These are phyloP conservation scores for Podila minutissima DNA, from an alignment of 192 early-diverging fungal genomes.

Conservation along the genomic window DNA sequence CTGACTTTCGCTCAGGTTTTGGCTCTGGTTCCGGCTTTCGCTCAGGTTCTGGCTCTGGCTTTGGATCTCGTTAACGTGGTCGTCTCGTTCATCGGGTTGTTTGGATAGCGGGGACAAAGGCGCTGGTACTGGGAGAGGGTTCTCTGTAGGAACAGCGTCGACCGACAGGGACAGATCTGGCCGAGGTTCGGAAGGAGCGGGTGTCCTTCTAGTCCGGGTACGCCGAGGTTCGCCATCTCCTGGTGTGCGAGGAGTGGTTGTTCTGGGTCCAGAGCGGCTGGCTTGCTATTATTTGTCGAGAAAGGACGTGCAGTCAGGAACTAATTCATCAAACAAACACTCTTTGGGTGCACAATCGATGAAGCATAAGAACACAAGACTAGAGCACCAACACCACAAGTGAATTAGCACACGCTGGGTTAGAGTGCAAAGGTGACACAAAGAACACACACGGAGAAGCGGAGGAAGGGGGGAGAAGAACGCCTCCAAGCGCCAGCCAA, in stretches of 20 bases:
- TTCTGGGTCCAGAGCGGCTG: conserved; percentile 20
- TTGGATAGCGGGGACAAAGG: conserved; percentile 11
- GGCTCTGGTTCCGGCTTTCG: not conserved
- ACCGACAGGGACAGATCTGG: conserved; percentile 5
- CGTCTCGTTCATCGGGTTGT: not conserved
- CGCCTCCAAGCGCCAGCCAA: no score
- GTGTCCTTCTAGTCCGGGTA: conserved; percentile 11
- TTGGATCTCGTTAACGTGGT: not conserved
- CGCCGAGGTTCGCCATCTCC: conserved; percentile 35
- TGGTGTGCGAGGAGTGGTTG: conserved; percentile 18
- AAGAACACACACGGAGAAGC: no score
- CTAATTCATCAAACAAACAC: not conserved
- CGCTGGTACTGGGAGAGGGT: not conserved
- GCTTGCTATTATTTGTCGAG: conserved; percentile 28
- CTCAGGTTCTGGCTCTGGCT: conserved; percentile 1
- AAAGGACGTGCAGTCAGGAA: not conserved
- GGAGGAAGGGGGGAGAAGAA: no score
- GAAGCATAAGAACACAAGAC: no score
- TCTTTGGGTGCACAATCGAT: no score
- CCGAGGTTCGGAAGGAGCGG: conserved; percentile 11
- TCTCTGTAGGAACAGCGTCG: not conserved
- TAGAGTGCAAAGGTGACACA: no score
- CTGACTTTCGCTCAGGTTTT: not conserved
- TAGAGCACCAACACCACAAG: no score
- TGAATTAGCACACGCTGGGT: no score